Evolutionary conservation across 768 basidiomycete species (phyloP).

Genomic region (Fomitopsis pulvina): DNA sequence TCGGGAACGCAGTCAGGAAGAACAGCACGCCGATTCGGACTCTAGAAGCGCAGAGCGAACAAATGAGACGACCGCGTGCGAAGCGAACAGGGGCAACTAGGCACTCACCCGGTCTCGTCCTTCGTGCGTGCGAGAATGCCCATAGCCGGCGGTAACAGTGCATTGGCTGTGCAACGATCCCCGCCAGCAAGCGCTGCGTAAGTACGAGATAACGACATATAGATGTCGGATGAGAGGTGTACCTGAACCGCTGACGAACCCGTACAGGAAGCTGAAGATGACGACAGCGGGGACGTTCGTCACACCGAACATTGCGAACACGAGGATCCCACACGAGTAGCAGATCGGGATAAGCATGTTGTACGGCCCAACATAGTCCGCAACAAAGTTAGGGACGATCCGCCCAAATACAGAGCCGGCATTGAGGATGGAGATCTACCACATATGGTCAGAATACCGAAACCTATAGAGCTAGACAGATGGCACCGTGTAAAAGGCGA

Average conservation of each 20-base stretch:
- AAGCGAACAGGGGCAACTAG: not conserved
- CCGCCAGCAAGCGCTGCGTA: no score
- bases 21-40: constrained; percentile 19
- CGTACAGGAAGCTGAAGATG: constrained; percentile 38
- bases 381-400: constrained; percentile 46
- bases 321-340: constrained; percentile 26
- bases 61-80: not conserved
- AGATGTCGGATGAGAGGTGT: constrained; percentile 3
- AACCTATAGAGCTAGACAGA: not conserved
- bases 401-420: constrained; percentile 47
- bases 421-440: constrained; percentile 49
- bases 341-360: constrained; percentile 32
- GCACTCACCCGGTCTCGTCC: not conserved
- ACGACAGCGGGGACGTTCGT: constrained; percentile 29
- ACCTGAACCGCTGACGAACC: constrained; percentile 39
- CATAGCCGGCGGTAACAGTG: not conserved
- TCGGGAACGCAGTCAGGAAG: constrained; percentile 10
- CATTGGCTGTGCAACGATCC: not conserved
- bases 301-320: constrained; percentile 33
- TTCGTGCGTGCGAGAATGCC: not conserved
- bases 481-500: constrained; percentile 15
- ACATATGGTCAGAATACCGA: not conserved
- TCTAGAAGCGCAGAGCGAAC: not conserved
- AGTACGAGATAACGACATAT: no score
- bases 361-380: constrained; percentile 42